Base-by-base conservation (phyloP, 257 asterid species). In the Primulina eburnea region DNA sequence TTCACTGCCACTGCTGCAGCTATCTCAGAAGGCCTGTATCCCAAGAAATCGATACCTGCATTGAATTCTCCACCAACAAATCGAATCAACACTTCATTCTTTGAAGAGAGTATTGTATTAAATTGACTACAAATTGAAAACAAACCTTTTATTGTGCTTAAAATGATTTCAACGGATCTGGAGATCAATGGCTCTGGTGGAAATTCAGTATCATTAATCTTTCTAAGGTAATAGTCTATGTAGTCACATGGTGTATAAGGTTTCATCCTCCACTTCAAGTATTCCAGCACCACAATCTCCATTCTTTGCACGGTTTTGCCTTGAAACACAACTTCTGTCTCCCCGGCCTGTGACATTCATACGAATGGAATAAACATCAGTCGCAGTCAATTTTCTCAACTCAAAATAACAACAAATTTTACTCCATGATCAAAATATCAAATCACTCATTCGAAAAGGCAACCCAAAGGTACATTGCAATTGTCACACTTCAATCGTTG, bases 31-130 rank as follows among this genome's bases (percentile, higher is more conserved):
- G 95, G 84, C 84, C 75, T 87, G 88, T 89, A 90, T 71, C 89
- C 92, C 92, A 90, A 83, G 88, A 87, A 87, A 72, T 87, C 95
- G 77, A 87, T 83, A 76, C 86, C 92, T 90, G 86, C 92, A 84
- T 82, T 79, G 80, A 82, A 76, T 80, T 76, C 78, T 62, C 85
- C 69, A 65, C 80, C 83, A 81, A 64, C 59, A 47, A 76, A 16
- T 67, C 64, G 74, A 33, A 76, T 78, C 79, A 82, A 60, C 55
- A 26, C 37, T 64, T 12, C 14, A 34, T 26, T 24, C 58, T 47
- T 26, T 20, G 30, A 58, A n/a, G 18, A 26, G 20, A 59, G 67
- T 5, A 37, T 2, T 37, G 38, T 26, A 74, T 52, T 40, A 35
- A 65, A 73, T 68, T 59, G 5, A 18, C 55, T 60, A 16, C 16